These are phyloP conservation scores for Chamaecrista fasciculata DNA, from an alignment of 306 rosid genomes.

Conservation along the genomic window DNA sequence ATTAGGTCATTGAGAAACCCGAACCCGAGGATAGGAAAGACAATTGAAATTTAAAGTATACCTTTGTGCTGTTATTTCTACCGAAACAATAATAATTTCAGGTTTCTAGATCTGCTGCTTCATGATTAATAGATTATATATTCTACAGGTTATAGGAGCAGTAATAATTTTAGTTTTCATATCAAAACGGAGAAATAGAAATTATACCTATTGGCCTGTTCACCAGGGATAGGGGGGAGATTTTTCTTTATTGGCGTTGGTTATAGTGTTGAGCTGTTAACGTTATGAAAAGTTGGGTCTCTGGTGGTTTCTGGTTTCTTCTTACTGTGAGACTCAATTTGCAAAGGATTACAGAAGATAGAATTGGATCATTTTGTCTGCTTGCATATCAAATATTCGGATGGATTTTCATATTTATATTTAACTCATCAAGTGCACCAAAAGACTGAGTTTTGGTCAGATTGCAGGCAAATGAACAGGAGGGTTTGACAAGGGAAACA, in stretches of 20 bases:
- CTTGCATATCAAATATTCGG: not conserved
- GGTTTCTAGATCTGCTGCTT: slow-evolving; percentile 2
- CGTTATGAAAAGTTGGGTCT: not conserved
- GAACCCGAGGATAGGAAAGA: slow-evolving; percentile 34
- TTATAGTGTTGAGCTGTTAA: not conserved
- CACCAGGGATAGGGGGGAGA: not conserved
- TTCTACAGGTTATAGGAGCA: too few species aligned
- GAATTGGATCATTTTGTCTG: not conserved
- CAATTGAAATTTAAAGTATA: not conserved
- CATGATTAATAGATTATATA: not conserved
- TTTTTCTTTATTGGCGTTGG: slow-evolving; percentile 15
- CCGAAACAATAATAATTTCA: slow-evolving; percentile 1
- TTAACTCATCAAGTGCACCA: slow-evolving; percentile 6
- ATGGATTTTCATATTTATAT: not conserved
- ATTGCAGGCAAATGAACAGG: slow-evolving; percentile 63
- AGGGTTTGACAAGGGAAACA: slow-evolving; percentile 52
- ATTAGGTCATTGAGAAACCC: slow-evolving; percentile 34
- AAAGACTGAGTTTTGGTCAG: slow-evolving; percentile 29
- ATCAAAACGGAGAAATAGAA: not conserved
- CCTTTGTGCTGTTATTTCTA: not conserved
- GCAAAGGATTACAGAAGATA: not conserved
- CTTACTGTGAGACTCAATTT: not conserved
- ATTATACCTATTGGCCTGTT: not conserved
- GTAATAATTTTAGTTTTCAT: not conserved
- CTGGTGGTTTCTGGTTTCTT: not conserved